These are phyloP conservation scores for Cladosporium sp. DNA, from an alignment of 2,329 filamentous ascomycete species.

Conservation along the genomic window DNA sequence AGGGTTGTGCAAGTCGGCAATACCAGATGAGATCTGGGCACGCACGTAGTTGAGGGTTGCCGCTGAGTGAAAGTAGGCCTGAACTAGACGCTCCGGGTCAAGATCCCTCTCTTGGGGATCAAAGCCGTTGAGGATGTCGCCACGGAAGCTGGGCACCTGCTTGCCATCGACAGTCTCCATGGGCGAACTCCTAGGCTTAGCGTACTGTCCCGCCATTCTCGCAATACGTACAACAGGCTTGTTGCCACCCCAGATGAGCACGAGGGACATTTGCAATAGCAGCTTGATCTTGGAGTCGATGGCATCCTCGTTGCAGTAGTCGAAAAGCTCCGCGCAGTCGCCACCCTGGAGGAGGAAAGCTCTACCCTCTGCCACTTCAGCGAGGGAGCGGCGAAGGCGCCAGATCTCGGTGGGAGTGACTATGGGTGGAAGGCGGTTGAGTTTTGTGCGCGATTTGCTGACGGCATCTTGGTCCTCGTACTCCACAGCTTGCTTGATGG, in stretches of 20 bases:
- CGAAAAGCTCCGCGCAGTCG: slow-evolving; percentile 95
- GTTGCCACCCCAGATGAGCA: slow-evolving; percentile 84
- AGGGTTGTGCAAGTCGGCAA: slow-evolving; percentile 90
- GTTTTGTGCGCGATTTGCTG: slow-evolving; percentile 61
- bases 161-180: slow-evolving; percentile 78
- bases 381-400: slow-evolving; percentile 73
- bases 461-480: slow-evolving; percentile 66
- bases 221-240: slow-evolving; percentile 90
- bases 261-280: slow-evolving; percentile 92
- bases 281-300: slow-evolving; percentile 98
- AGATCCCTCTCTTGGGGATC: slow-evolving; percentile 71
- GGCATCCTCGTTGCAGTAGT: slow-evolving; percentile 85
- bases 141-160: slow-evolving; percentile 85
- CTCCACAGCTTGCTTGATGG: slow-evolving; percentile 72
- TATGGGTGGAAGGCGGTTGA: slow-evolving; percentile 70
- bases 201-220: slow-evolving; percentile 95
- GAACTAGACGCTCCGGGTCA: slow-evolving; percentile 80
- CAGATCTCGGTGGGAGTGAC: slow-evolving; percentile 80
- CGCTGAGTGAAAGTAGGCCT: slow-evolving; percentile 93
- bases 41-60: slow-evolving; percentile 93
- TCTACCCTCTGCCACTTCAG: slow-evolving; percentile 84
- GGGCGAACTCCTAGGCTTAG: slow-evolving; percentile 88
- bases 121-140: slow-evolving; percentile 94
- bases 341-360: slow-evolving; percentile 94
- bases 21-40: slow-evolving; percentile 77